Evolutionary conservation across 1,284 basidiomycete genomes (phyloP), one percentile per base, ranked within the genome.

Genomic region (Phylloboletellus chloephorus): DNA sequence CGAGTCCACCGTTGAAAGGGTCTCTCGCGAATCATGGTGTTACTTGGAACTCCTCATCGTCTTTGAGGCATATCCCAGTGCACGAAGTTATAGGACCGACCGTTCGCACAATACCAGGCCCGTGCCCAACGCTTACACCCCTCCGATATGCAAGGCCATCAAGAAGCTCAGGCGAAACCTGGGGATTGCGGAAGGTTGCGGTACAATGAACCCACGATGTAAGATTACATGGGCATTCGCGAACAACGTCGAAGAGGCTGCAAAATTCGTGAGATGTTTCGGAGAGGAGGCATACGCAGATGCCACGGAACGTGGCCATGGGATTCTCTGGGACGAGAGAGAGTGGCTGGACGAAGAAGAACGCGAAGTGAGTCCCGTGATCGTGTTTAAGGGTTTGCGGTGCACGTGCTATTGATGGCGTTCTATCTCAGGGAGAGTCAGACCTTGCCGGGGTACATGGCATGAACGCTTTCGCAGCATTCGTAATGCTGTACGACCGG

Each of bases 391-490:
- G 32, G 43, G 37, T 20, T 44, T 22, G 9, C 11, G 11, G 9
- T 22, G 19, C 46, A 57, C 44, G 45, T 51, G 50, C 13, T 15
- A 25, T 36, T 50, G 31, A 43, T 41, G 13, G 35, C 10, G 23
- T 31, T 30, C 26, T 17, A 39, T 46, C 16, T 46, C 54, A 84
- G 74, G 77, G 76, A 30, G 81, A 86, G 50, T 54, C 55, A 10
- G 69, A 74, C 49, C 60, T 87, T 30, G 68, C 73, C 0, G 55
- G 56, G 5, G 63, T 74, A 4, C 61, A 68, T 11, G 77, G 79
- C 12, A 78, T 86, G 74, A 87, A 87, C 48, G 60, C 64, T 3
- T 85, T 84, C 54, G 74, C 76, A 1, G 76, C 84, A 7, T 70
- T 73, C 17, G 60, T 79, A 4, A 70, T 87, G 44, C 62, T 86